Evolutionary conservation across 1,284 basidiomycete species (phyloP), one percentile per base, ranked within the genome.

Genomic region (Ustilago loliicola): DNA sequence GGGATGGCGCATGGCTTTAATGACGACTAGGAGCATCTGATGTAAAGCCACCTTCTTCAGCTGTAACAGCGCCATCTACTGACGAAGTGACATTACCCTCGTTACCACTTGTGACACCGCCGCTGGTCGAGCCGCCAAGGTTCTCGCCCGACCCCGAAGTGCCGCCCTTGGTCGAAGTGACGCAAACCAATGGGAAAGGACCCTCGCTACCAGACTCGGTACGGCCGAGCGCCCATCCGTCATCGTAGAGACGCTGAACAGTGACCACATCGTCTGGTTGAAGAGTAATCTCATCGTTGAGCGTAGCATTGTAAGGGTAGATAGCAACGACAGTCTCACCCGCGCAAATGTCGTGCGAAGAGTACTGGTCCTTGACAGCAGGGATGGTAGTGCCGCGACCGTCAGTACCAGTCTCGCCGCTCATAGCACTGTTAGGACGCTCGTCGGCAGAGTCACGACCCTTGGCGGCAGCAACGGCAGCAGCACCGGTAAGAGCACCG

Each of bases 281-380:
- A 30, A 84, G 66, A 23, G 77, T 83, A 36, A 84, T 71, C 73
- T 84, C 82, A 63, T 84, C 82, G 61, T 78, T 79, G 32, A 84
- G 70, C n/a, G 74, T 72, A 23, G 82, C 82, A 50, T 81, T 79
- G 73, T 84, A 84, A 25, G 81, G 82, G 77, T 84, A 84, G 66
- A 84, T 82, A 58, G 81, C 81, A 29, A 84, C 75, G 21, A 84
- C 81, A 2, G 78, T 79, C 62, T 83, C 81, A 32, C 80, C 80
- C 7, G 80, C 70, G 59, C 70, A 73, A 29, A 84, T 84, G 57
- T 82, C 80, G 47, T 83, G 81, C 59, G 78, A 79, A 10, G 81
- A 82, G 67, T 84, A 83, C 67, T 83, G 81, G 60, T 83, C 82
- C 54, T 77, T 74, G 29, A 83, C 81, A 3, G 72, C 71, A 27